Conservation (phyloP, 2,329 filamentous ascomycete genomes). For the Neodidymelliopsis sp. region DNA sequence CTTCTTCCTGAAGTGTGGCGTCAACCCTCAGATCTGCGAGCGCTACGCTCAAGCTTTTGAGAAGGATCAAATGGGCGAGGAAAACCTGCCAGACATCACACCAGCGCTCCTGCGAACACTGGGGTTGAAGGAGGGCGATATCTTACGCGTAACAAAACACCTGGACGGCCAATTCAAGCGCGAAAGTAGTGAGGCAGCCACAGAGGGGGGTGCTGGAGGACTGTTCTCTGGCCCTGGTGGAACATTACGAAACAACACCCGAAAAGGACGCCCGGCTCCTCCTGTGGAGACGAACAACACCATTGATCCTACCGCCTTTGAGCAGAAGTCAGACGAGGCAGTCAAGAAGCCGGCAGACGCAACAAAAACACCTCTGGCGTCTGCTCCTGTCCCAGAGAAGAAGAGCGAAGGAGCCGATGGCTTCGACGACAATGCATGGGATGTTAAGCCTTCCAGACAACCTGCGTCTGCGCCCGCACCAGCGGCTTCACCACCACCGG, state of each 20-base stretch:
- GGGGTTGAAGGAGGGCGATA: constrained; percentile 95
- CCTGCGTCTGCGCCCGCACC: constrained; percentile 51
- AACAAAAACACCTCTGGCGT: constrained; percentile 58
- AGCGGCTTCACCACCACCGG: constrained; percentile 50
- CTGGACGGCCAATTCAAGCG: constrained; percentile 79
- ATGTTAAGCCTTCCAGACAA: constrained; percentile 82
- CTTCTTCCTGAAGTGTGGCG: constrained; percentile 93
- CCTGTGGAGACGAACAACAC: constrained; percentile 85
- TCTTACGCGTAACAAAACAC: constrained; percentile 90
- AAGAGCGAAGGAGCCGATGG: constrained; percentile 59
- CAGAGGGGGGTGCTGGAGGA: constrained; percentile 69
- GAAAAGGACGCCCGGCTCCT: constrained; percentile 87
- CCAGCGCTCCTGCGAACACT: constrained; percentile 82
- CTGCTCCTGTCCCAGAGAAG: constrained; percentile 58
- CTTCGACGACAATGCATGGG: constrained; percentile 98
- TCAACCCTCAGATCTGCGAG: constrained; percentile 91
- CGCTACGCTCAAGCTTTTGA: constrained; percentile 89
- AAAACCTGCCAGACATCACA: constrained; percentile 87
- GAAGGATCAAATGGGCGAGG: constrained; percentile 95
- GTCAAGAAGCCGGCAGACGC: constrained; percentile 56
- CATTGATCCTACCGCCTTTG: constrained; percentile 87
- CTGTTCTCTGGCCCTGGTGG: constrained; percentile 95
- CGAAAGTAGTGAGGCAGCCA: constrained; percentile 66
- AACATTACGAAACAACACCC: constrained; percentile 88
- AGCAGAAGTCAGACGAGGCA: constrained; percentile 61